Conservation (phyloP, 2,329 filamentous ascomycete genomes). For the Colletotrichum sp. region DNA sequence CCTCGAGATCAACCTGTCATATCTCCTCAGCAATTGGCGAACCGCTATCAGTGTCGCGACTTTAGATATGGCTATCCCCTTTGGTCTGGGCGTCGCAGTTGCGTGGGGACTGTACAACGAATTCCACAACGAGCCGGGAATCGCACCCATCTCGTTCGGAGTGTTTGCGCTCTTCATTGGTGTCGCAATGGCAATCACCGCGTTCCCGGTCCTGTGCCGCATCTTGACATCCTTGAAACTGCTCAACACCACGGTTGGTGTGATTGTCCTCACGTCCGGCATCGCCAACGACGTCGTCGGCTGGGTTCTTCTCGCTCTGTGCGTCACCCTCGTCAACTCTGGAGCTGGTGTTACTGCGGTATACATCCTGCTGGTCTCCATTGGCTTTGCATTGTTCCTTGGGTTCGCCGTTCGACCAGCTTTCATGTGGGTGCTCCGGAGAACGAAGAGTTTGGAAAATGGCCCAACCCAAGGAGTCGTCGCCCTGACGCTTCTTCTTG, state of each 20-base stretch:
- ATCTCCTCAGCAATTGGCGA: conserved; percentile 81
- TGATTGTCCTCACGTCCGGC: conserved; percentile 88
- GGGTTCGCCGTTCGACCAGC: conserved; percentile 73
- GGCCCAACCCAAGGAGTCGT: conserved; percentile 88
- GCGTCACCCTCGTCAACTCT: conserved; percentile 91
- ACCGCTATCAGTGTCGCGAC: conserved; percentile 79
- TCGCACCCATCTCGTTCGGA: conserved; percentile 52
- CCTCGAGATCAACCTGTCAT: conserved; percentile 82
- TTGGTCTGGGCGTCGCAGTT: conserved; percentile 80
- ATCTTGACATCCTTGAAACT: conserved; percentile 92
- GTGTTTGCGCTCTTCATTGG: conserved; percentile 79
- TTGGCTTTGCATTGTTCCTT: conserved; percentile 81
- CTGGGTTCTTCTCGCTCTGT: conserved; percentile 92
- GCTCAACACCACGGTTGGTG: conserved; percentile 80
- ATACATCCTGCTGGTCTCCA: conserved; percentile 78
- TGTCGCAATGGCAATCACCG: conserved; percentile 89
- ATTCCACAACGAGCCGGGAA: conserved; percentile 57
- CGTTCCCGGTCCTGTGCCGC: conserved; percentile 88
- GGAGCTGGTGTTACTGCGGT: conserved; percentile 81
- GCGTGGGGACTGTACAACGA: conserved; percentile 82
- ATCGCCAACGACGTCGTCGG: conserved; percentile 81
- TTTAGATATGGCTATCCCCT: conserved; percentile 82
- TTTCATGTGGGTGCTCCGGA: conserved; percentile 76
- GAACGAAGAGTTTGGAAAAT: conserved; percentile 80
- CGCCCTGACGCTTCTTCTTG: conserved; percentile 79